Evolutionary conservation across 345 rosid species (phyloP).

Genomic region (Trapa incisa): DNA sequence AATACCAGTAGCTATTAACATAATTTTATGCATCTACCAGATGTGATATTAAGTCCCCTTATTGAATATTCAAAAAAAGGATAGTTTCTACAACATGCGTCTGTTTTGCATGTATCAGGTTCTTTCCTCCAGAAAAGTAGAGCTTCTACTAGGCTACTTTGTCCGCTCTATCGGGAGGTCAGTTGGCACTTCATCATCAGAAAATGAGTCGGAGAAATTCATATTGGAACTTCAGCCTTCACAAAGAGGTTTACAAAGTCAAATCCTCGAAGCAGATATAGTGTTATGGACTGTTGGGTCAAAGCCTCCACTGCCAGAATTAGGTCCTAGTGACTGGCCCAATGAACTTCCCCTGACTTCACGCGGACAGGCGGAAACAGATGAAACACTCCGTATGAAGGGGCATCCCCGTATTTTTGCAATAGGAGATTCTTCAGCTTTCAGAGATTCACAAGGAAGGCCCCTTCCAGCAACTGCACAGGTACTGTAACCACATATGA

Average conservation of each 20-base stretch:
- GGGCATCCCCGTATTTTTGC: conserved; percentile 93
- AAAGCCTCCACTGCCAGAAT: conserved; percentile 58
- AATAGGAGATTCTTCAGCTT: conserved; percentile 77
- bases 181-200: conserved; percentile 21
- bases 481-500: conserved; percentile 20
- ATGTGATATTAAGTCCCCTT: too few relatives aligned
- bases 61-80: too few relatives aligned
- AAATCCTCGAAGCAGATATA: conserved; percentile 59
- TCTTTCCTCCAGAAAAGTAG: conserved; percentile 64
- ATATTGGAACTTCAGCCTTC: conserved; percentile 75
- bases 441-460: conserved; percentile 67
- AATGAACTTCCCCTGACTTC: conserved; percentile 55
- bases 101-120: conserved; percentile 32
- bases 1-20: too few relatives aligned
- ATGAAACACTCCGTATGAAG: conserved; percentile 87
- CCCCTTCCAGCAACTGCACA: conserved; percentile 90
- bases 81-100: too few relatives aligned
- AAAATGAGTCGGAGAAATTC: conserved; percentile 34
- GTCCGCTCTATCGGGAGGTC: conserved; percentile 36
- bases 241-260: conserved; percentile 56
- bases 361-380: conserved; percentile 88
- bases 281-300: conserved; percentile 92
- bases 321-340: conserved; percentile 31
- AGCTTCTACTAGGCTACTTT: conserved; percentile 63
- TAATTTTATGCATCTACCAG: too few relatives aligned